These are phyloP conservation scores for Pholiota adiposa DNA, from an alignment of 1,284 basidiomycete genomes.

Conservation along the genomic window DNA sequence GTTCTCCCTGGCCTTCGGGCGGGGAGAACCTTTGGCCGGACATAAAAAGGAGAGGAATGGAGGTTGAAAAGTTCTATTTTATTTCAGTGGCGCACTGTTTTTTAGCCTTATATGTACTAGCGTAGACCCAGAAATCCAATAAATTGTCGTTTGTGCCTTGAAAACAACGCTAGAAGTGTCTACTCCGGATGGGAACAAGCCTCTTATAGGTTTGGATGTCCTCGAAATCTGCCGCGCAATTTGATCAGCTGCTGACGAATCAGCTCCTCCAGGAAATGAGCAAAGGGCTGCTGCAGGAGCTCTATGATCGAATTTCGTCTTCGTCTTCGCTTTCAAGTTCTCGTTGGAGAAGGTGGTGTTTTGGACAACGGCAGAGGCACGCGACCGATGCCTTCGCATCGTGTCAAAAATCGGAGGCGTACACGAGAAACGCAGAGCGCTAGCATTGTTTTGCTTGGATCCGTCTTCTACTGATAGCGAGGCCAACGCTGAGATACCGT, in stretches of 20 bases:
- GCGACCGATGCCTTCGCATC: constrained; percentile 68
- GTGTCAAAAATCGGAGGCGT: constrained; percentile 74
- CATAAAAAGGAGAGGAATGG: no score
- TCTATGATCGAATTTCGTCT: constrained; percentile 49
- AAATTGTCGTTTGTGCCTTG: no score
- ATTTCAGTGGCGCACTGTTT: no score
- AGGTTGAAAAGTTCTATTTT: no score
- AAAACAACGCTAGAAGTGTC: no score
- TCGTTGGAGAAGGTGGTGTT: constrained; percentile 51
- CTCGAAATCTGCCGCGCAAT: constrained; percentile 41
- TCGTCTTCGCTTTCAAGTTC: constrained; percentile 8
- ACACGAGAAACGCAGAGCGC: constrained; percentile 60
- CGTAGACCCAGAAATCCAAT: no score
- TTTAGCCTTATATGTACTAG: no score
- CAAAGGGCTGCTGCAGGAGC: constrained; percentile 65
- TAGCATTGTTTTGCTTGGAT: constrained; percentile 52
- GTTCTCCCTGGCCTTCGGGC: no score
- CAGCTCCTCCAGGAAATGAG: constrained; percentile 78
- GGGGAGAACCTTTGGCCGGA: no score
- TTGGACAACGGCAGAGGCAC: constrained; percentile 80
- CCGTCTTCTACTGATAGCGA: constrained; percentile 7
- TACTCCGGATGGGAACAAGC: no score
- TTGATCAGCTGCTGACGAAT: constrained; percentile 56
- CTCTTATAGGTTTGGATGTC: no score
- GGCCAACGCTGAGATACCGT: constrained; percentile 16